A percentile compares a stretch with the other conserved stretches of the same genome.
These are phyloP conservation scores for Verbascum thapsus DNA, from an alignment of 257 asterid genomes.

Conservation along the genomic window DNA sequence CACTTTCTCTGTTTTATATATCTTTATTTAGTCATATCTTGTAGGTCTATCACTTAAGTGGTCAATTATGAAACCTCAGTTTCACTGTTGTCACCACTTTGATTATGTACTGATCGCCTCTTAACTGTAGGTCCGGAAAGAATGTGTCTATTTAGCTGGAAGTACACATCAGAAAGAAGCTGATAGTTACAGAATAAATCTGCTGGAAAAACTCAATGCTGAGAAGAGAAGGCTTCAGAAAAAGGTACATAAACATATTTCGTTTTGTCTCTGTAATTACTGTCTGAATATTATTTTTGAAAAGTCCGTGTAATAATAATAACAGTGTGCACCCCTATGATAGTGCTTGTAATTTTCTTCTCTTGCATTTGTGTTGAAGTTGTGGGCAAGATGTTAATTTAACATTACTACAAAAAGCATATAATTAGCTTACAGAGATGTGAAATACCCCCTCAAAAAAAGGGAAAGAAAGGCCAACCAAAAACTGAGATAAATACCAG, in stretches of 20 bases:
- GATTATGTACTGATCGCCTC: slow-evolving; percentile 20
- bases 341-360: slow-evolving; percentile 5
- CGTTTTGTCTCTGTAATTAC: slow-evolving; percentile 2
- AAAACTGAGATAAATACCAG: not conserved
- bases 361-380: not conserved
- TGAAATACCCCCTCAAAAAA: no score
- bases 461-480: no score
- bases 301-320: not conserved
- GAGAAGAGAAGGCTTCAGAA: slow-evolving; percentile 54
- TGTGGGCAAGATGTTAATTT: not conserved
- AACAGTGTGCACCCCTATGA: not conserved
- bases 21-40: not conserved
- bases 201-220: slow-evolving; percentile 65
- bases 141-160: slow-evolving; percentile 76
- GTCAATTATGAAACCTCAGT: not conserved
- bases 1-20: not conserved
- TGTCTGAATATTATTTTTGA: not conserved
- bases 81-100: slow-evolving; percentile 8
- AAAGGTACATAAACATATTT: slow-evolving; percentile 42
- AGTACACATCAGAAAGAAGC: slow-evolving; percentile 50
- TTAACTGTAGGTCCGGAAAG: slow-evolving; percentile 59
- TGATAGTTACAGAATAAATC: slow-evolving; percentile 37
- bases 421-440: not conserved
- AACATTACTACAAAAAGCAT: not conserved
- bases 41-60: not conserved